Evolutionary conservation across 768 basidiomycete species (phyloP).

Genomic region (Hysterangium stoloniferum): DNA sequence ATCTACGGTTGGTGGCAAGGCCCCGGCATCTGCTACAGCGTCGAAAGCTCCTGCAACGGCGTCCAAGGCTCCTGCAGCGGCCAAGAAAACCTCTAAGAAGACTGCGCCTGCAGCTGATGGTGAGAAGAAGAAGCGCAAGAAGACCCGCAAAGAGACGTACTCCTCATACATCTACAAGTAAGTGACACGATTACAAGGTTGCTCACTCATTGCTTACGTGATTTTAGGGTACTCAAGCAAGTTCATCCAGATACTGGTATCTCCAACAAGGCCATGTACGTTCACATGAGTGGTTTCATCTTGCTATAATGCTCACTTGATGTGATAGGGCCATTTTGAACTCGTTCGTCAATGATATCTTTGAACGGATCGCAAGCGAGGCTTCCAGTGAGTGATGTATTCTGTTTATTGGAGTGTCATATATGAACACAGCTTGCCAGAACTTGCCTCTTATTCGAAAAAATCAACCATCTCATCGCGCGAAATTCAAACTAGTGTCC

Average conservation of each 20-base stretch:
- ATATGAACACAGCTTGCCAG: conserved; percentile 23
- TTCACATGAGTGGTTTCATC: neutral
- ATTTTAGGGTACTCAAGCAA: conserved; percentile 65
- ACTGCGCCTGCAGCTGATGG: conserved; percentile 38
- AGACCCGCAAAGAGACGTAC: conserved; percentile 76
- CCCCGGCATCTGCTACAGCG: conserved; percentile 38
- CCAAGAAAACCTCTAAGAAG: conserved; percentile 43
- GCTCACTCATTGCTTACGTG: neutral
- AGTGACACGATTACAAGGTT: conserved; percentile 13
- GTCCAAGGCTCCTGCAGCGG: conserved; percentile 45
- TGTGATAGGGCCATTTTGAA: conserved; percentile 50
- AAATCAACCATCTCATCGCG: conserved; percentile 89
- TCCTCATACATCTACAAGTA: conserved; percentile 82
- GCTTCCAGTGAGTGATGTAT: conserved; percentile 48
- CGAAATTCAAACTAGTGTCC: conserved; percentile 81
- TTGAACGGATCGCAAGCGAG: conserved; percentile 71
- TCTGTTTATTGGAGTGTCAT: neutral
- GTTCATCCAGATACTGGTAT: conserved; percentile 93
- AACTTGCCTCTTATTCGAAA: conserved; percentile 82
- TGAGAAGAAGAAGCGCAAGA: conserved; percentile 77
- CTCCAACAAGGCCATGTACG: conserved; percentile 73
- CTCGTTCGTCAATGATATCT: conserved; percentile 81
- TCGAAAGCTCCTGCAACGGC: conserved; percentile 42
- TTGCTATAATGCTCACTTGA: neutral
- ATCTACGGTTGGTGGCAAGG: conserved; percentile 49